Evolutionary conservation across 129 eudicot genomes (phyloP), one percentile per base, ranked within the genome.

Genomic region (Tagetes patula): DNA sequence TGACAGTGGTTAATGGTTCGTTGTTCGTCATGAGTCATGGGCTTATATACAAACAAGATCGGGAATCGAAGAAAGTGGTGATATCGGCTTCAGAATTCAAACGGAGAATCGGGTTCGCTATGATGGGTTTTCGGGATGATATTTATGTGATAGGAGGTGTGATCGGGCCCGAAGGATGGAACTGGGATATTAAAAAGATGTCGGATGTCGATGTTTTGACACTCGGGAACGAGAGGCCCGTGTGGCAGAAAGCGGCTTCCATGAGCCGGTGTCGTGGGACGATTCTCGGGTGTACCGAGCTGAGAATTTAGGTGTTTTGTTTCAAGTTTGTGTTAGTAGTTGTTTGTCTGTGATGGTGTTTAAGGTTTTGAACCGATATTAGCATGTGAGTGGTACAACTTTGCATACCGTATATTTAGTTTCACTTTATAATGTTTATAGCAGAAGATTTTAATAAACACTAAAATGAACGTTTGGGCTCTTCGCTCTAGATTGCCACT

Each of bases 101-200:
- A 43, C 63, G 84, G 71, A 86, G 88, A 75, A 91, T 95, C 32
- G 96, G 90, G 75, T 86, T 63, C 59, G 97, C 87, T 0, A 88
- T 95, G 96, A 84, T 81, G 7, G 97, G 94, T 6, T 71, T 88
- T 41, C 84, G 82, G 52, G 95, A 84, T 65, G 95, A 91, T 71
- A 86, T 95, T 1, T 95, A 91, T 48, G 80, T 95, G 33, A 81
- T 95, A 7, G 99, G 99, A 13, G 97, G 99, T 34, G 99, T 95
- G 49, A 84, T 87, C 31, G 97, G 91, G 40, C 99, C 99, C 1
- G 97, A 88, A 43, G 76, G 94, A 8, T 69, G 86, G 91, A 90
- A 91, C 13, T 83, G 95, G 88, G 90, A 84, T 56, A 88, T 95
- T 38, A 85, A 85, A 75, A 76, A 65, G 59, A 79, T 81, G 75